Evolutionary conservation across 371 early-diverging fungal genomes (phyloP), one percentile per base, ranked within the genome.

Genomic region (Amoeboaphelidium protococcarum): DNA sequence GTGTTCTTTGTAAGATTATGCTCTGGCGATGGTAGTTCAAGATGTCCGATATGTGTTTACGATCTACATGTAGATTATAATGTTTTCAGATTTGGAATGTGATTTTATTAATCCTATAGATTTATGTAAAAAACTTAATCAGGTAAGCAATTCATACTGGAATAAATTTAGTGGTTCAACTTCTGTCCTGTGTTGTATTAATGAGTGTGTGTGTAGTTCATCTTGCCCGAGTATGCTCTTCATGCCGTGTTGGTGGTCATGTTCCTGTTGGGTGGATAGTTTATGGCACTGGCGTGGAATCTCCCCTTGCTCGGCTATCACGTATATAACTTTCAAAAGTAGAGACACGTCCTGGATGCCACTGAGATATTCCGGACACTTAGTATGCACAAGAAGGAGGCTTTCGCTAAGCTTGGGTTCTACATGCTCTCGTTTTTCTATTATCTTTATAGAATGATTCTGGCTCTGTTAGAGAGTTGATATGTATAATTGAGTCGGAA

Each of bases 21-120:
- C n/a, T n/a, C n/a, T n/a, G n/a, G n/a, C n/a, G n/a, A n/a, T n/a
- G n/a, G n/a, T n/a, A n/a, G n/a, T n/a, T n/a, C n/a, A n/a, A n/a
- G n/a, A n/a, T n/a, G n/a, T n/a, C n/a, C n/a, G n/a, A n/a, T n/a
- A n/a, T n/a, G n/a, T n/a, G n/a, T n/a, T n/a, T n/a, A n/a, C n/a
- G n/a, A n/a, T n/a, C n/a, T n/a, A n/a, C n/a, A 48, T 50, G 26
- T 65, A 82, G 84, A 80, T 83, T 50, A 82, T 83, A 54, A 77
- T 80, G 79, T 82, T 84, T 56, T 83, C 84, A 23, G 85, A 83
- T 63, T 69, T 84, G 52, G 86, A 88, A 69, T 82, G 83, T 67
- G 94, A 94, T 55, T 94, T 89, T 65, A 85, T 94, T 64, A 94
- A 94, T 62, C 94, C 94, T 4, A 94, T 94, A 58, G 94, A 94